Evolutionary conservation across 2,329 filamentous ascomycete genomes (phyloP), one percentile per base, ranked within the genome.

Genomic region (Arthrobotrys iridis): DNA sequence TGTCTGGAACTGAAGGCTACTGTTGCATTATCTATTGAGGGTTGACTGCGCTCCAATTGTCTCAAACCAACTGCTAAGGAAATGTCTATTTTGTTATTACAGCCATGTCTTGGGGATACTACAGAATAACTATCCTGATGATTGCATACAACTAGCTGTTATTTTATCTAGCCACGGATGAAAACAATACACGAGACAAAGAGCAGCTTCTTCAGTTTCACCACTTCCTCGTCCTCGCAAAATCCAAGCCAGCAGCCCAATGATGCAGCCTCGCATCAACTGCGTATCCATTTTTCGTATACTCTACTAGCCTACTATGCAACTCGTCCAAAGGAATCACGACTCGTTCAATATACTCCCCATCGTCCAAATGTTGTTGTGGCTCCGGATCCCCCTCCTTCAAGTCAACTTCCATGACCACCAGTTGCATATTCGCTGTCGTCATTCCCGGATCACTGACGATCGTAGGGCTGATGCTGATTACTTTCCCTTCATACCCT

Each of bases 371-470:
- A 57, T 84, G 83, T 81, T 89, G 87, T 82, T 87, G 84, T 0
- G 87, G 87, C 81, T 85, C 85, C 8, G 82, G 81, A n/a, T 75
- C 71, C 2, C 71, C 71, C 37, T 75, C 71, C 28, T 68, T 58
- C 63, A 89, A 79, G 58, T 86, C 80, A 11, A 88, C 87, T 81
- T 88, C 86, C 11, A 89, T 86, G 80, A 86, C 87, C 66, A 86
- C 87, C 75, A 89, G 82, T 82, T 87, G 84, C 86, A 88, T 87
- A 78, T 88, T 89, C 58, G 87, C 86, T 66, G 84, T 86, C 70
- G 84, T 87, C 83, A 89, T 82, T 22, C 87, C 87, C 1, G 87
- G 87, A 80, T 89, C 90, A 78, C 88, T 88, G 66, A 88, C 90
- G 83, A 91, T 90, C 60, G 89, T 85, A 5, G 89, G 88, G 37